Evolutionary conservation across 2,329 filamentous ascomycete species (phyloP).

Genomic region (Beauveria medogensis): DNA sequence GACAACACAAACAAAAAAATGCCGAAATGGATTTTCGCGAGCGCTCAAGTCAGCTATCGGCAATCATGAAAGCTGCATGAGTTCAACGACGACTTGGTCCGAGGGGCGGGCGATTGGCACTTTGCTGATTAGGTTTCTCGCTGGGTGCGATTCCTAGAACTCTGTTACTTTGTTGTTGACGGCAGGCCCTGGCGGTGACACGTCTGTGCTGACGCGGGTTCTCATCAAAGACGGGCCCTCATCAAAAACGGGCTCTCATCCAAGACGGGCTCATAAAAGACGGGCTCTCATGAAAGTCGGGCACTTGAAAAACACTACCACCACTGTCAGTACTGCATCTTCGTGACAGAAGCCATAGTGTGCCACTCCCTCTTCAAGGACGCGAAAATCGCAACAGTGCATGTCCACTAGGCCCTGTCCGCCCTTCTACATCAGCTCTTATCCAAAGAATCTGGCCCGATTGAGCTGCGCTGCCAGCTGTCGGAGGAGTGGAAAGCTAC

Average conservation of each 20-base stretch:
- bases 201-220: not conserved
- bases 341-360: not conserved
- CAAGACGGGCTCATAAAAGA: not conserved
- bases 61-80: not conserved
- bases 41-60: not conserved
- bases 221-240: not conserved
- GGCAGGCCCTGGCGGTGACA: not conserved
- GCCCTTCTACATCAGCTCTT: not conserved
- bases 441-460: not conserved
- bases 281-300: too few relatives aligned
- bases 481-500: not conserved
- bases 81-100: not conserved
- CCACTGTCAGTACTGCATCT: not conserved
- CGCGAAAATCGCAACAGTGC: not conserved
- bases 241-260: too few relatives aligned
- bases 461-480: not conserved
- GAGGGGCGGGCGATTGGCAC: conserved; percentile 4
- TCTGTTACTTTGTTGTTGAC: not conserved
- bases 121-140: not conserved
- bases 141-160: not conserved
- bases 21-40: not conserved
- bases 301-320: not conserved
- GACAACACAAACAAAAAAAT: not conserved
- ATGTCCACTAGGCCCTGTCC: not conserved
- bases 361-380: conserved; percentile 9